These are phyloP conservation scores for Firmiana major DNA, from an alignment of 345 rosid genomes.

Conservation along the genomic window DNA sequence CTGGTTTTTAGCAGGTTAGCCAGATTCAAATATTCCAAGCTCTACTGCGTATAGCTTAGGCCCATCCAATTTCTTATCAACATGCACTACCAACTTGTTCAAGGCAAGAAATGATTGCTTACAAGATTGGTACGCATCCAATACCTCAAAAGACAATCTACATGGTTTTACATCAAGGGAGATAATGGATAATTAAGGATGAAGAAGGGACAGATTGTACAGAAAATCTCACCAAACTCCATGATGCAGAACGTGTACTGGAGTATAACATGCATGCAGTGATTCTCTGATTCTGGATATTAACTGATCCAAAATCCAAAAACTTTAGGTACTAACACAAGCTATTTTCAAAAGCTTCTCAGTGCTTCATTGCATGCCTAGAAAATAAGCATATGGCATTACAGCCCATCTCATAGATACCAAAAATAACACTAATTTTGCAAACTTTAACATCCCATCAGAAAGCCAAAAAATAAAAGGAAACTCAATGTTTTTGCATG, in stretches of 20 bases:
- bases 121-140: background rate
- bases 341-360: background rate
- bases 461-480: background rate
- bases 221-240: constrained; percentile 15
- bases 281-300: background rate
- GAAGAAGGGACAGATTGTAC: constrained; percentile 4
- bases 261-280: background rate
- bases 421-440: constrained; percentile 10
- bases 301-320: constrained; percentile 10
- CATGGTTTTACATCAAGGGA: background rate
- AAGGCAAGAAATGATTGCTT: background rate
- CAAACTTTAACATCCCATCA: constrained; percentile 7
- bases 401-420: too few species aligned
- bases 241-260: constrained; percentile 2
- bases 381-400: background rate
- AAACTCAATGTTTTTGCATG: background rate
- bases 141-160: background rate
- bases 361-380: background rate
- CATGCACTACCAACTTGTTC: background rate
- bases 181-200: background rate
- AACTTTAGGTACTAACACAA: constrained; percentile 1
- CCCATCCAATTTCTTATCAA: background rate
- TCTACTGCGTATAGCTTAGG: background rate
- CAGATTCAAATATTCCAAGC: background rate
- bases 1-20: background rate